Evolutionary conservation across 2,329 filamentous ascomycete genomes (phyloP), one percentile per base, ranked within the genome.

Genomic region (Zymoseptoria pseudotritici): DNA sequence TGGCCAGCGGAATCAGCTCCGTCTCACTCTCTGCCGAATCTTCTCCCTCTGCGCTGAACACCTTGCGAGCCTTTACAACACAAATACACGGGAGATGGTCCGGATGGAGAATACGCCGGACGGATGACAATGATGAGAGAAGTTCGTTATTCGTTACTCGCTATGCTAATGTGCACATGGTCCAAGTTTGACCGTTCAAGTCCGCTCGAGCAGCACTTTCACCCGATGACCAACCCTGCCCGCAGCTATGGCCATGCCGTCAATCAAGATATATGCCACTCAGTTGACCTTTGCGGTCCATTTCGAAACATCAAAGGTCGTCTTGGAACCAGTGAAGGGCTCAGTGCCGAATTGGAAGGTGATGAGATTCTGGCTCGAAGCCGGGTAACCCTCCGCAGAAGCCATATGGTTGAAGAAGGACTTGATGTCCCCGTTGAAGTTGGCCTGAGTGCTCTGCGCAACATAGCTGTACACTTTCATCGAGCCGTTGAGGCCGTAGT

Each of bases 381-480:
- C 69, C 4, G 56, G 42, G 53, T 82, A 73, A 1, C 78, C 78
- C 65, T 85, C 75, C 66, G 74, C 78, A 26, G 65, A 62, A 22
- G 75, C 76, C 22, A 88, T 74, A 70, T 86, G 86, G 7, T 74
- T 77, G 63, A 84, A 74, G 73, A 88, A 88, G 6, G 77, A 73
- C 65, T 77, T 77, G 63, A 87, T 67, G 69, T 88, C 83, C 29
- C 79, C 84, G 50, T 74, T 77, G 73, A 84, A 88, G 71, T 65
- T 78, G 21, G 74, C 77, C n/a, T 81, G 73, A 42, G 79, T 71
- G 54, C 57, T 59, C 20, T 64, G 60, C 0, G 80, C 80, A 6
- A 85, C 80, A 63, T 85, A 88, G 66, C 80, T 83, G 74, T 80
- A 87, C 10, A 88, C 85, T 3, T 78, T 82, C 71, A 79, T 86